These are phyloP conservation scores for Arctostaphylos glauca DNA, from an alignment of 148 eudicot genomes.

Conservation along the genomic window DNA sequence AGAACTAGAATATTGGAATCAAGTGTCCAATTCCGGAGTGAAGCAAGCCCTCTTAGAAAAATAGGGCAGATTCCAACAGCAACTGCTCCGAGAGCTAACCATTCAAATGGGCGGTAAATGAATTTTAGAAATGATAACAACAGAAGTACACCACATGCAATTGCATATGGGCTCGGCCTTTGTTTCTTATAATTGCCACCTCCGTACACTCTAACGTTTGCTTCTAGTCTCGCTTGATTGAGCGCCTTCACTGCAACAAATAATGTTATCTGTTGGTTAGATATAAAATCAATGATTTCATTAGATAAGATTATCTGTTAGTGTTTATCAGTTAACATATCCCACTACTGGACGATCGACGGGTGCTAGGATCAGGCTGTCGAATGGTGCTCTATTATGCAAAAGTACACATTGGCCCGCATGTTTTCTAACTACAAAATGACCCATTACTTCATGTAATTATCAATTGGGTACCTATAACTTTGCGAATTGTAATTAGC, in stretches of 20 bases:
- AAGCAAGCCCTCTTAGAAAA: slow-evolving; percentile 38
- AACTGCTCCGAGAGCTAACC: slow-evolving; percentile 72
- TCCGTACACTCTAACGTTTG: slow-evolving; percentile 62
- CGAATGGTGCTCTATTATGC: too few relatives aligned
- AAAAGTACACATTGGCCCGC: too few relatives aligned
- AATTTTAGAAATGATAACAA: slow-evolving; percentile 59
- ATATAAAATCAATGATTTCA: too few relatives aligned
- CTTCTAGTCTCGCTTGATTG: slow-evolving; percentile 77
- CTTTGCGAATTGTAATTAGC: too few relatives aligned
- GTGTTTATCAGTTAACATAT: too few relatives aligned
- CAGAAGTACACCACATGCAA: slow-evolving; percentile 58
- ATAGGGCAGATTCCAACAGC: slow-evolving; percentile 70
- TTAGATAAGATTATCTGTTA: too few relatives aligned
- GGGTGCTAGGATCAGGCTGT: too few relatives aligned
- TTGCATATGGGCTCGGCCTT: slow-evolving; percentile 81
- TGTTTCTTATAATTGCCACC: slow-evolving; percentile 39
- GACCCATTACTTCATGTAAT: too few relatives aligned
- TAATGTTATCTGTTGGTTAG: background rate
- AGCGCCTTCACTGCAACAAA: slow-evolving; percentile 62
- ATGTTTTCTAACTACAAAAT: too few relatives aligned
- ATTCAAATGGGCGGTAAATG: slow-evolving; percentile 55
- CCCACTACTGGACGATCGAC: too few relatives aligned
- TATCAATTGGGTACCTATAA: too few relatives aligned
- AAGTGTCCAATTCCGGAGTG: slow-evolving; percentile 49
- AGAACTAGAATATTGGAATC: slow-evolving; percentile 72